Evolutionary conservation across 1,284 basidiomycete species (phyloP), one percentile per base, ranked within the genome.

Genomic region (Testicularia cyperi): DNA sequence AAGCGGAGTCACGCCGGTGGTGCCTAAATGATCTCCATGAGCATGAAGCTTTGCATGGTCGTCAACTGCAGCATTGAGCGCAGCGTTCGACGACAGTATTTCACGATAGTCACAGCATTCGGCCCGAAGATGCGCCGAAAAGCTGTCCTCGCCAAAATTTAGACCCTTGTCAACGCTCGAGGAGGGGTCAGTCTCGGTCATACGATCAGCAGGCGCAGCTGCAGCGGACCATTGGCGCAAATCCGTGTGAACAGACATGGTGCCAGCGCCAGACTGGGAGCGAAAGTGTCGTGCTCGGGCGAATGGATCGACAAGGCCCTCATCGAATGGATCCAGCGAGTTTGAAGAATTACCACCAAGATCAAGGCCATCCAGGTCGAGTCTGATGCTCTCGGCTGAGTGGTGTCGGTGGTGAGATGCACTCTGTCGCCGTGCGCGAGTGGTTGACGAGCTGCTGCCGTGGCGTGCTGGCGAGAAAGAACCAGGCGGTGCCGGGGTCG

Each of bases 351-450:
- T 54, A 24, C 55, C 54, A 3, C 68, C 68, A 16, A 70, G 56
- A 31, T 70, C 68, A 22, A 70, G 49, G 32, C 68, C 68, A 5
- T 70, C 66, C 9, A 70, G 45, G 30, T 70, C 68, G 1, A 70
- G 23, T 6, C 39, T 46, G 9, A 70, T 44, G 10, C 44, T 68
- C 33, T 70, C 52, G 15, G 29, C 39, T 7, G 63, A 65, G 16
- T 34, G 34, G 14, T 43, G 53, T 15, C 47, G 51, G 18, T n/a
- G n/a, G n/a, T n/a, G n/a, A n/a, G n/a, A n/a, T n/a, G n/a, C n/a
- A n/a, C n/a, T n/a, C n/a, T n/a, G n/a, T n/a, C n/a, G n/a, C n/a
- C n/a, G n/a, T n/a, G n/a, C n/a, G n/a, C n/a, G n/a, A n/a, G n/a
- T n/a, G n/a, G n/a, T n/a, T n/a, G n/a, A n/a, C n/a, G n/a, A n/a